These are phyloP conservation scores for Inga leiocalycina DNA, from an alignment of 306 rosid genomes.

Conservation along the genomic window DNA sequence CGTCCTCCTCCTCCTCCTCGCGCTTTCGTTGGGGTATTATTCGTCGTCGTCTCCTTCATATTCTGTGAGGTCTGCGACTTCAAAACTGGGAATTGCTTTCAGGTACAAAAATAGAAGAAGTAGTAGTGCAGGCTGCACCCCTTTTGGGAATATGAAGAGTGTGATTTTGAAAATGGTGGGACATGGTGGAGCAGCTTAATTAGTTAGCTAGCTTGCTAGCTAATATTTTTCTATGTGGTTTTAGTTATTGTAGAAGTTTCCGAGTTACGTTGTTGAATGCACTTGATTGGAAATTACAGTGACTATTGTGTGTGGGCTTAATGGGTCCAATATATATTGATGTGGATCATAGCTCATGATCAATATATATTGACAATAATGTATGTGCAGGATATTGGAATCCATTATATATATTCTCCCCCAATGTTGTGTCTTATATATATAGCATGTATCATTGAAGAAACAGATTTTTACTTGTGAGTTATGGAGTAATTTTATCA, in stretches of 20 bases:
- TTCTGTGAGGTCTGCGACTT: background rate
- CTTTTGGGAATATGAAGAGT: slow-evolving; percentile 24
- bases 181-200: background rate
- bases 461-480: background rate
- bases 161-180: background rate
- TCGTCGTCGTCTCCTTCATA: background rate
- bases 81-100: background rate
- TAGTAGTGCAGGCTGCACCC: background rate
- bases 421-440: background rate
- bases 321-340: background rate
- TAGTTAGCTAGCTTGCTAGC: slow-evolving; percentile 13
- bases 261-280: background rate
- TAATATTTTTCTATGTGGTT: background rate
- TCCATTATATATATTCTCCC: background rate
- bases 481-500: background rate
- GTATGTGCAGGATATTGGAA: slow-evolving; percentile 25
- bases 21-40: background rate
- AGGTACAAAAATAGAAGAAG: background rate
- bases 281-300: background rate
- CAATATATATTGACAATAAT: slow-evolving; percentile 6
- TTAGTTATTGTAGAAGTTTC: background rate
- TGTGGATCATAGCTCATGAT: slow-evolving; percentile 27
- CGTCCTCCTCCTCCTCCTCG: background rate
- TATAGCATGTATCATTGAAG: background rate
- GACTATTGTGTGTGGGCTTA: background rate